Conservation (phyloP, 495 filamentous ascomycete genomes). For the Penicillium roqueforti region DNA sequence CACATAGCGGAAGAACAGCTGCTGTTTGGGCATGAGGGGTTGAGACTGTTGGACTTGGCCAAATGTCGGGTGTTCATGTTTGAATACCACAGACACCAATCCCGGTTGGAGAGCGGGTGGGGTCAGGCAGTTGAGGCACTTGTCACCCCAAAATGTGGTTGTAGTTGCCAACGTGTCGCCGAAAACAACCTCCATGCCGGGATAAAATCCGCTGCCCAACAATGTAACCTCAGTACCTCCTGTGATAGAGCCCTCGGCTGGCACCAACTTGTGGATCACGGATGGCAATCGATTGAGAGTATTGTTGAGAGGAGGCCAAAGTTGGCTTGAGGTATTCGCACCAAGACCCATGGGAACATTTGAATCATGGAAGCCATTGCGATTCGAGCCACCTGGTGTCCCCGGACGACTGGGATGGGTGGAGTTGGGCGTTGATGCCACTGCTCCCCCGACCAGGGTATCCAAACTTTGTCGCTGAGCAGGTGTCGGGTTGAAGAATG, state of each 20-base stretch:
- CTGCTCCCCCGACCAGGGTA: slow-evolving; percentile 50
- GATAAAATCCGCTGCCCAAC: slow-evolving; percentile 72
- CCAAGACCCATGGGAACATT: slow-evolving; percentile 30
- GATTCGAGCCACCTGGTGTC: slow-evolving; percentile 39
- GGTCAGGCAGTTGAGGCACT: slow-evolving; percentile 76
- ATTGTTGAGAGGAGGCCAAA: slow-evolving; percentile 40
- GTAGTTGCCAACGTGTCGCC: slow-evolving; percentile 72
- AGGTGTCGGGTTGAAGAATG: slow-evolving; percentile 45
- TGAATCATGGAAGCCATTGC: slow-evolving; percentile 44
- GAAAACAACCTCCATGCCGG: slow-evolving; percentile 82
- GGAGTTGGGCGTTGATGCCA: slow-evolving; percentile 66
- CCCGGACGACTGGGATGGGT: slow-evolving; percentile 51
- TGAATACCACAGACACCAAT: slow-evolving; percentile 70
- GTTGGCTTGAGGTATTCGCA: slow-evolving; percentile 31
- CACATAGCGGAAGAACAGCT: slow-evolving; percentile 69
- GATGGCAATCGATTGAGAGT: slow-evolving; percentile 47
- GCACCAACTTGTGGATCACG: slow-evolving; percentile 73
- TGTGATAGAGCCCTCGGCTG: slow-evolving; percentile 70
- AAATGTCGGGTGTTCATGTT: slow-evolving; percentile 53
- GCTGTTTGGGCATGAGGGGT: slow-evolving; percentile 49
- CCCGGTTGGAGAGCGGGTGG: slow-evolving; percentile 70
- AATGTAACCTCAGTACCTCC: slow-evolving; percentile 85
- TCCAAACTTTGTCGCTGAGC: slow-evolving; percentile 52
- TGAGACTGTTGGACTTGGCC: slow-evolving; percentile 41
- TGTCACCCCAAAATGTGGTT: slow-evolving; percentile 78